Conservation (phyloP, 257 asterid species). For the Penstemon newberryi region DNA sequence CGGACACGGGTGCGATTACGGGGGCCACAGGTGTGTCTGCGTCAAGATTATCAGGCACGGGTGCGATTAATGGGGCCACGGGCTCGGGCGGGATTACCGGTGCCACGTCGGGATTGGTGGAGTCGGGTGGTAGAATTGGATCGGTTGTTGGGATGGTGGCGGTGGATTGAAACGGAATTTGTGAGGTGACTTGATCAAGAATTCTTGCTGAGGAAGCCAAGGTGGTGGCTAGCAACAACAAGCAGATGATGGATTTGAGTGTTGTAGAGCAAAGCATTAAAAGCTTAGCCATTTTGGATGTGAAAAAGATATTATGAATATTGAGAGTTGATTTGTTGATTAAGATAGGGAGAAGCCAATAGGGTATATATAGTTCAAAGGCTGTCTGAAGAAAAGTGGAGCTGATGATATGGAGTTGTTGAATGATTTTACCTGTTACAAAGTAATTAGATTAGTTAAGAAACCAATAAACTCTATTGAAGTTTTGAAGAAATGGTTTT, state of each 20-base stretch:
- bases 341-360: slow-evolving; percentile 25
- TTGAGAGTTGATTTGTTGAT: slow-evolving; percentile 32
- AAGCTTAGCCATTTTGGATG: slow-evolving; percentile 47
- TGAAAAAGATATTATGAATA: neutral
- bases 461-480: slow-evolving; percentile 14
- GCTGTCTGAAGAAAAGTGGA: slow-evolving; percentile 39
- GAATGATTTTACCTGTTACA: neutral
- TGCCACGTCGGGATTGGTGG: slow-evolving; percentile 21
- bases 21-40: slow-evolving; percentile 26
- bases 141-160: neutral
- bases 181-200: slow-evolving; percentile 39
- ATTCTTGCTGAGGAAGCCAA: slow-evolving; percentile 48
- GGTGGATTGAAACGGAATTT: slow-evolving; percentile 29
- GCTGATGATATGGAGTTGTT: slow-evolving; percentile 56
- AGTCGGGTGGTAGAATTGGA: slow-evolving; percentile 19
- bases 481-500: too few species aligned
- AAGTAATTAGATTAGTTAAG: slow-evolving; percentile 13
- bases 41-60: slow-evolving; percentile 30
- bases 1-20: slow-evolving; percentile 9
- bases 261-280: slow-evolving; percentile 25
- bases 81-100: slow-evolving; percentile 28
- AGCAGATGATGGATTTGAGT: slow-evolving; percentile 33
- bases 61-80: slow-evolving; percentile 27
- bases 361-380: slow-evolving; percentile 39
- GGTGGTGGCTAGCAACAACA: slow-evolving; percentile 43